These are phyloP conservation scores for Hexamita inflata DNA, from an alignment of 208 protist genomes.

Conservation along the genomic window DNA sequence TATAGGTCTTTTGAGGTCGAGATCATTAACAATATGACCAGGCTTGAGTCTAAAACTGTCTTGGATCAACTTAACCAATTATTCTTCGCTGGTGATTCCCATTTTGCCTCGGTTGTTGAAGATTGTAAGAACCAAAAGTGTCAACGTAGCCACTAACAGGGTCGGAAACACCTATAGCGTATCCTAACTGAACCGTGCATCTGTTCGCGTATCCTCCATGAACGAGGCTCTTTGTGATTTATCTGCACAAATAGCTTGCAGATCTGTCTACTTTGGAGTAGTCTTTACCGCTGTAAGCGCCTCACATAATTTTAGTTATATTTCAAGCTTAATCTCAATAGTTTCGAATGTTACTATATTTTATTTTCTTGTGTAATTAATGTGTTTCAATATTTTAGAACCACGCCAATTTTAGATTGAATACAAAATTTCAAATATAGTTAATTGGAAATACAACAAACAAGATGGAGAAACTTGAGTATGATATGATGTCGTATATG, in stretches of 20 bases:
- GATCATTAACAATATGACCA: conserved; percentile 79
- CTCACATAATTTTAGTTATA: too few relatives aligned
- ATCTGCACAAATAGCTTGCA: conserved; percentile 88
- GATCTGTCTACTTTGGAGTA: conserved; percentile 97
- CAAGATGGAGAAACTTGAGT: too few relatives aligned
- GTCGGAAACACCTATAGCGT: conserved; percentile 91
- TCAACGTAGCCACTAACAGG: conserved; percentile 91
- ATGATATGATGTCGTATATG: too few relatives aligned
- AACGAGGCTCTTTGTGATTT: conserved; percentile 96
- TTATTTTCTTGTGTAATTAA: too few relatives aligned
- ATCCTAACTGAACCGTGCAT: conserved; percentile 88
- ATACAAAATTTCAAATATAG: too few relatives aligned
- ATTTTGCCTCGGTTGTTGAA: conserved; percentile 43
- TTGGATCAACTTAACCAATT: conserved; percentile 70
- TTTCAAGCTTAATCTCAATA: too few relatives aligned
- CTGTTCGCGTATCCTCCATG: conserved; percentile 69
- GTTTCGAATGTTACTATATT: too few relatives aligned
- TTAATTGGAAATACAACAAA: too few relatives aligned
- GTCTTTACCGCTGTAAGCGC: conserved; percentile 99
- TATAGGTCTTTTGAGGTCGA: conserved; percentile 79
- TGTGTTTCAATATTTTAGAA: too few relatives aligned
- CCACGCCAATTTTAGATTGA: too few relatives aligned
- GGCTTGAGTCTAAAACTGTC: conserved; percentile 94
- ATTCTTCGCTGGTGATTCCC: conserved; percentile 50
- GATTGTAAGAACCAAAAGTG: conserved; percentile 93